These are phyloP conservation scores for Cutaneotrichosporon cavernicola DNA, from an alignment of 1,284 basidiomycete species.

Conservation along the genomic window DNA sequence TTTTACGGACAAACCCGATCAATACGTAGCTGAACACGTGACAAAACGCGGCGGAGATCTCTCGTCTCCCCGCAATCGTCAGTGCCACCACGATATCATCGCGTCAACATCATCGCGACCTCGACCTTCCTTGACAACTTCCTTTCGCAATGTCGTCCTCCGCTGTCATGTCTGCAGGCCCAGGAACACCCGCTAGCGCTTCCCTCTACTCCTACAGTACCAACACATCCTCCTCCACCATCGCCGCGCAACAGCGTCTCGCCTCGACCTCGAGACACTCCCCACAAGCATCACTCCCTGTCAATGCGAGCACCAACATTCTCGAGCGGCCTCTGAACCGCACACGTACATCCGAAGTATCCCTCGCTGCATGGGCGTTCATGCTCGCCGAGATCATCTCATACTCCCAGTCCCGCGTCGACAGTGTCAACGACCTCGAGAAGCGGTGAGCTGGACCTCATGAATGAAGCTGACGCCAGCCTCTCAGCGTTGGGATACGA, in stretches of 20 bases:
- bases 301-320: slow-evolving; percentile 45
- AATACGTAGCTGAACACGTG: not conserved
- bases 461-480: slow-evolving; percentile 55
- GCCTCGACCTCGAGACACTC: slow-evolving; percentile 15
- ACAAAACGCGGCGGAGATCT: not conserved
- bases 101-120: slow-evolving; percentile 1
- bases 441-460: slow-evolving; percentile 58
- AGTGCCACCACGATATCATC: not conserved
- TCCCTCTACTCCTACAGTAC: slow-evolving; percentile 22
- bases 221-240: slow-evolving; percentile 20
- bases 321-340: slow-evolving; percentile 84
- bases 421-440: slow-evolving; percentile 92
- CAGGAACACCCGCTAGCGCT: slow-evolving; percentile 5
- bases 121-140: not conserved
- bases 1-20: not conserved
- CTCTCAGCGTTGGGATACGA: slow-evolving; percentile 87
- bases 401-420: slow-evolving; percentile 92
- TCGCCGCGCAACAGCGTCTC: slow-evolving; percentile 20
- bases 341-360: slow-evolving; percentile 74
- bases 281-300: slow-evolving; percentile 13
- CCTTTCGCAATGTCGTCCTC: not conserved
- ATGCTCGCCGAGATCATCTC: slow-evolving; percentile 87
- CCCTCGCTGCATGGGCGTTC: slow-evolving; percentile 77
- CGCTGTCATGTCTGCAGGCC: not conserved
- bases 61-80: not conserved